A percentile compares a stretch with the other conserved stretches of the same genome.
Conservation (phyloP, 2,329 filamentous ascomycete species). For the Botryotinia narcissicola region DNA sequence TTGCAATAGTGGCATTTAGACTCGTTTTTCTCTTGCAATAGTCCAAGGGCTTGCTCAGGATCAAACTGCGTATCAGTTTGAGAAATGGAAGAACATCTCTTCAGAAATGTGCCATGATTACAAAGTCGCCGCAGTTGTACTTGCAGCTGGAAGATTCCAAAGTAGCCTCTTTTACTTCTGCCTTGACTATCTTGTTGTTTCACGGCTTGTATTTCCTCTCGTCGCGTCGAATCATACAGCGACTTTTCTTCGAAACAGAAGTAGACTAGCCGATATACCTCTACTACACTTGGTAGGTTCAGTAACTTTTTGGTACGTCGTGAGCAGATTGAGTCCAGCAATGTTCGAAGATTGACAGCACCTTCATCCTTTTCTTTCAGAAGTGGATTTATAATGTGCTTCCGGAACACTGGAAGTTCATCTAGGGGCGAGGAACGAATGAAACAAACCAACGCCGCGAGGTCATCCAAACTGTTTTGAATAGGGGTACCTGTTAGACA, state of each 20-base stretch:
- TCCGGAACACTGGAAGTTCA: constrained; percentile 22
- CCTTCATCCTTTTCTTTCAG: constrained; percentile 30
- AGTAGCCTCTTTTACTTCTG: constrained; percentile 23
- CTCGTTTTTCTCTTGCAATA: not conserved
- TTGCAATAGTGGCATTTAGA: not conserved
- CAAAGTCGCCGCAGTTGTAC: constrained; percentile 49
- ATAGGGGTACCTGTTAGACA: constrained; percentile 34
- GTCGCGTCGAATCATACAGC: constrained; percentile 42
- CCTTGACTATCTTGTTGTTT: constrained; percentile 39
- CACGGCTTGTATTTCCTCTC: constrained; percentile 41
- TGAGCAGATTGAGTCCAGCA: constrained; percentile 43
- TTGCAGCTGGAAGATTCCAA: constrained; percentile 47
- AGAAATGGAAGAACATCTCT: not conserved
- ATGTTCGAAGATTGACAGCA: constrained; percentile 36
- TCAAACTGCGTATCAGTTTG: not conserved
- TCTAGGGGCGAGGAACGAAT: constrained; percentile 21
- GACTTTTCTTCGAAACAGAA: constrained; percentile 37
- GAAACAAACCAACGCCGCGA: constrained; percentile 36
- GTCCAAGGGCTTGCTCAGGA: not conserved
- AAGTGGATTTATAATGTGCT: constrained; percentile 28
- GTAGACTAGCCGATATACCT: constrained; percentile 32
- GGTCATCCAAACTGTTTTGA: constrained; percentile 37
- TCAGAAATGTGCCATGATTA: constrained; percentile 50
- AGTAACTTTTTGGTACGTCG: constrained; percentile 44
- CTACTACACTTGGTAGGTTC: constrained; percentile 36